Base-by-base conservation (phyloP, 495 filamentous ascomycete genomes). In the Filosporella fistucella region DNA sequence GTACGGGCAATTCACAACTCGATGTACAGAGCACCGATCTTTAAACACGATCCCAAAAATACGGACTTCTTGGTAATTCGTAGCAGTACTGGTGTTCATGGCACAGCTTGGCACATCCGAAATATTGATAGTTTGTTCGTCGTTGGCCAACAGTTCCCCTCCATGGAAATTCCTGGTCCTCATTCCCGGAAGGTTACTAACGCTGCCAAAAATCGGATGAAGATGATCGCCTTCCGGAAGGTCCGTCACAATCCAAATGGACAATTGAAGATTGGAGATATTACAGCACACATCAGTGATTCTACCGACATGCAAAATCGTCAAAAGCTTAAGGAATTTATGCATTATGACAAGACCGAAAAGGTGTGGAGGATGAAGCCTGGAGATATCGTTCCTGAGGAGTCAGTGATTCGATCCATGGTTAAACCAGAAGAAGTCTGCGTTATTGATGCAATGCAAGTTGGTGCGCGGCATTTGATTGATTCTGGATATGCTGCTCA, bases 381-480 rank as follows among this genome's bases (percentile, higher is more conserved):
- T 13, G 75, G 81, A 1, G 87, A 96, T 53, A 68, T 75, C 0
- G 68, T 88, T 37, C 87, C 89, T 17, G 87, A 91, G 39, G 84
- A 88, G 54, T 69, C 84, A 24, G 78, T 77, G 1, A 85, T 97
- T 34, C 80, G 90, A 22, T 67, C 77, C 13, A 89, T 91, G 84
- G 85, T 99, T 38, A 88, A 89, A 47, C 94, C 93, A 0, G 93
- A 99, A 65, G 91, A 96, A 54, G 83, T 96, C 2, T 97, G 90
- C 66, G 66, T 96, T 28, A 72, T 97, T 3, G 91, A 99, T 58
- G 86, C 93, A 1, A 97, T 97, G 93, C 91, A 97, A 65, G 86
- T 96, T 39, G 93, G 93, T 23, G 78, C 87, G 33, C 81, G 86
- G 45, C 82, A 89, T 60, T 80, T 97, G 33, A 73, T 84, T 51